Percentiles rank a stretch among this genome's conserved stretches.
Conservation (phyloP, 306 rosid species). For the Rosa multiflora region DNA sequence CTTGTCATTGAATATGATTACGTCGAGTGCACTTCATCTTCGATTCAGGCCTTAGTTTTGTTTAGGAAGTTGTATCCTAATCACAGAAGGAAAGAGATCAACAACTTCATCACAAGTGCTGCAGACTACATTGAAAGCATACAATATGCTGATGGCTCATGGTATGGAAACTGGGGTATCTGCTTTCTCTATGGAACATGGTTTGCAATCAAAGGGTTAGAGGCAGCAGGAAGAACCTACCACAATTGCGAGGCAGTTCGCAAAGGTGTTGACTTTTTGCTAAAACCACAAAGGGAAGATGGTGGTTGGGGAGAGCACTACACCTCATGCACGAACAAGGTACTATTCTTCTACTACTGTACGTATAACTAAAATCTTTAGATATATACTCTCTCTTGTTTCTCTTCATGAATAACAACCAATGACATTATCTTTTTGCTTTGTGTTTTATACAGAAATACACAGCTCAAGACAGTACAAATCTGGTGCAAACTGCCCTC, state of each 20-base stretch:
- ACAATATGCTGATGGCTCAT: slow-evolving; percentile 40
- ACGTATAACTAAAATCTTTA: too few relatives aligned
- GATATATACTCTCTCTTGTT: too few relatives aligned
- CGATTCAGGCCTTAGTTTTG: slow-evolving; percentile 15
- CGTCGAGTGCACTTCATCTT: neutral
- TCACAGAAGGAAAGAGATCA: slow-evolving; percentile 37
- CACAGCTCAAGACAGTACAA: slow-evolving; percentile 34
- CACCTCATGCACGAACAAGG: slow-evolving; percentile 40
- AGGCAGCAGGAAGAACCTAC: neutral
- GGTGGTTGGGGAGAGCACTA: slow-evolving; percentile 72
- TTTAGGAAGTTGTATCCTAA: slow-evolving; percentile 34
- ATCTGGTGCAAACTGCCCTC: slow-evolving; percentile 38
- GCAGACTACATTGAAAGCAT: slow-evolving; percentile 32
- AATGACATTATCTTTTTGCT: too few relatives aligned
- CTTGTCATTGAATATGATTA: too few relatives aligned
- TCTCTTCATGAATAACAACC: too few relatives aligned
- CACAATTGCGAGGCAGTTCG: too few relatives aligned
- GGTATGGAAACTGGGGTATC: slow-evolving; percentile 48
- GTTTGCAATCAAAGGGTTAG: slow-evolving; percentile 36
- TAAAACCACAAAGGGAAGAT: slow-evolving; percentile 54
- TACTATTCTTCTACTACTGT: too few relatives aligned
- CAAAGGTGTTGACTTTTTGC: too few relatives aligned
- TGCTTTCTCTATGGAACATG: slow-evolving; percentile 43
- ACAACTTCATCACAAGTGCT: slow-evolving; percentile 31
- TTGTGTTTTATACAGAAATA: slow-evolving; percentile 17